Base-by-base conservation (phyloP, 768 basidiomycete species). In the Scleroderma bovista region DNA sequence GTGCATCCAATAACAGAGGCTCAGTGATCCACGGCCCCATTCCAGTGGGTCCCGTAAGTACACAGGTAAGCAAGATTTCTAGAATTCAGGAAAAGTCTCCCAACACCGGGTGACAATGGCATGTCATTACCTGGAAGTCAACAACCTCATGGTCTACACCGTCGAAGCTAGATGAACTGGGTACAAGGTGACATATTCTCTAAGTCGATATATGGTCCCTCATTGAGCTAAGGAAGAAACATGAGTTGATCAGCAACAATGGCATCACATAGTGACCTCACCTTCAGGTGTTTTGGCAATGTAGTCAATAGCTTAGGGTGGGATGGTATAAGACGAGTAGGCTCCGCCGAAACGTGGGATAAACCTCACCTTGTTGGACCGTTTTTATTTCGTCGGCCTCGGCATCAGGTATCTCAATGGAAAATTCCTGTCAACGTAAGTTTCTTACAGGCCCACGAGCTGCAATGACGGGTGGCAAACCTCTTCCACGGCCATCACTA, bases 401-500 rank as follows among this genome's bases (percentile, higher is more conserved):
- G 33, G 80, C 84, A 62, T 99, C 96, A 15, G 96, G 95, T 62
- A 99, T 99, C 71, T 98, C 96, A 65, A 99, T 94, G 24, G 81
- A 77, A 67, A 99, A 99, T 63, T 98, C 96, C 92, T 98, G 59
- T 32, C 16, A 48, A 29, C 39, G 16, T 6, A 15, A 33, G 3
- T 7, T 49, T 19, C 47, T 48, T 46, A 34, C 16, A 48, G 52
- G 36, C 36, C 36, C 48, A 51, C 48, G 17, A 38, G 48, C 41
- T 19, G n/a, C 49, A 31, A 24, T 34, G 38, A 49, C 37, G 49
- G 45, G 17, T 33, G 20, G 22, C 55, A 46, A 58, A 83, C 86
- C 81, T 93, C 96, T 73, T 99, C 96, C 58, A 99, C 86, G 36
- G 95, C 93, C 93, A 99, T 96, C 60, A 98, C 90, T 23, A 97